Evolutionary conservation across 495 filamentous ascomycete genomes (phyloP), one percentile per base, ranked within the genome.

Genomic region (Beverwykella pulmonaria): DNA sequence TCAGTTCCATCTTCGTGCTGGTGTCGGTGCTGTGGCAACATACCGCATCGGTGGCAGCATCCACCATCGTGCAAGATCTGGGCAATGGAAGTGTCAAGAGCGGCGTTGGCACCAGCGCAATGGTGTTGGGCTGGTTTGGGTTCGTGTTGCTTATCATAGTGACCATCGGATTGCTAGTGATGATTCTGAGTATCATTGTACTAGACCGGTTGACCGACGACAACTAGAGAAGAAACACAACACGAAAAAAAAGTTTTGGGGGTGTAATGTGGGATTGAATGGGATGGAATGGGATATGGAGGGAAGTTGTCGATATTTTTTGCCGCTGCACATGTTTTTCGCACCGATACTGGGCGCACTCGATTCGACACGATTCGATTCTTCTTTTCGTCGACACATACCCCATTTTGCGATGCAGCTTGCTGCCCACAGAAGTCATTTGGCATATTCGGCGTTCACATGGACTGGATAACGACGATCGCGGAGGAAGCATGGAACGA

Each of bases 121-220:
- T 98, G 91, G 90, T 97, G 29, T 82, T 98, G 71, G 93, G 93
- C 26, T 98, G 93, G 93, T 97, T 98, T 76, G 90, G 92, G 15
- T 98, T 98, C 72, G 90, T 89, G 32, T 73, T 97, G 62, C 81
- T 98, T 66, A 93, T 97, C 59, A 87, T 97, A 34, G 92, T 96
- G 29, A 96, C 93, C 19, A 95, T 97, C 73, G 93, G 93, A 25
- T 76, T 98, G 75, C 80, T 98, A 39, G 89, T 97, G 68, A 98
- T 98, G 93, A 95, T 96, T 65, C 79, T 96, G 74, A 96, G 92
- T 78, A 92, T 96, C 69, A 82, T 84, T 32, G 79, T 95, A 29
- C 77, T 94, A 72, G 76, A 83, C 65, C 68, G 71, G 48, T 73
- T 79, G 71, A 78, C 77, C 36, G 75, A 77, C 48, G 26, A 64